These are phyloP conservation scores for Saccharomycopsis babjevae DNA, from an alignment of 805 yeast genomes.

Conservation along the genomic window DNA sequence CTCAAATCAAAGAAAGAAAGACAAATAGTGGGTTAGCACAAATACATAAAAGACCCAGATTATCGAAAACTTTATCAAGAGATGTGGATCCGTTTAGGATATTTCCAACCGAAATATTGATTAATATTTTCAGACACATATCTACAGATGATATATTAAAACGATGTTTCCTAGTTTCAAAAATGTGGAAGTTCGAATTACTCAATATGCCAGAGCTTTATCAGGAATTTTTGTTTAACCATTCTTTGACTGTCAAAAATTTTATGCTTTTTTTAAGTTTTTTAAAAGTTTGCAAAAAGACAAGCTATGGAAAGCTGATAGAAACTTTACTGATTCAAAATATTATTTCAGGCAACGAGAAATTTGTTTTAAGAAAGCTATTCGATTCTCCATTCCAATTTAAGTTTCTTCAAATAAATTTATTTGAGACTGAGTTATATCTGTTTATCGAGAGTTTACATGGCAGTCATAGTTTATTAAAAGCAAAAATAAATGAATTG, in stretches of 20 bases:
- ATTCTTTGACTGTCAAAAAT: constrained; percentile 1
- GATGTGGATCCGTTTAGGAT: constrained; percentile 1
- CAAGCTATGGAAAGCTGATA: background rate
- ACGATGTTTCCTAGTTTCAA: constrained; percentile 5
- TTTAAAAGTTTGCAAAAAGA: background rate
- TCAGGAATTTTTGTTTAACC: background rate
- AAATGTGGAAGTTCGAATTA: constrained; percentile 6
- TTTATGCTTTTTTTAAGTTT: constrained; percentile 5
- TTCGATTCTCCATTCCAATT: background rate
- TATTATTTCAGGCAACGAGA: constrained; percentile 1
- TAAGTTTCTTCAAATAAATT: background rate
- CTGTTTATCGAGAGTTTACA: constrained; percentile 8
- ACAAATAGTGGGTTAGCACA: background rate
- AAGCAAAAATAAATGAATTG: background rate
- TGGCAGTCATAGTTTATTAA: background rate
- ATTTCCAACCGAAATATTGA: constrained; percentile 9
- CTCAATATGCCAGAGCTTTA: constrained; percentile 8
- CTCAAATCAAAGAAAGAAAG: background rate
- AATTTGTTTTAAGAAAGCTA: constrained; percentile 5
- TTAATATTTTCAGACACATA: constrained; percentile 4
- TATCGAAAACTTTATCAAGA: background rate
- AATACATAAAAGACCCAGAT: background rate
- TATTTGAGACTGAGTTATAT: constrained; percentile 12
- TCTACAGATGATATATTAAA: constrained; percentile 3
- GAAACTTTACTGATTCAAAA: background rate